Conservation (phyloP, 805 yeast species). For the Torulaspora gathmanii region DNA sequence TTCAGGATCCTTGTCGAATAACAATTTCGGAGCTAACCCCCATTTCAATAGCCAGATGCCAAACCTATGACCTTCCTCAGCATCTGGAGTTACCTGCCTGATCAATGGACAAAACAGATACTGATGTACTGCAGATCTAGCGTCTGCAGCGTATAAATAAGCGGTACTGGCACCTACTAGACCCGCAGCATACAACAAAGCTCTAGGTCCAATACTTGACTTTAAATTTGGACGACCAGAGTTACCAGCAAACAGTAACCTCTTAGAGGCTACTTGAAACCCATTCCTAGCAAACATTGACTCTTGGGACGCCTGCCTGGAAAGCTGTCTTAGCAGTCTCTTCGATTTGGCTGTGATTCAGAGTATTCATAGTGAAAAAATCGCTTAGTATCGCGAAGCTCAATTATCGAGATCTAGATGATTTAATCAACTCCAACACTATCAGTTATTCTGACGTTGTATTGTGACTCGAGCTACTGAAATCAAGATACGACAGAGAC, state of each 20-base stretch:
- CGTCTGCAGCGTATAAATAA: conserved; percentile 57
- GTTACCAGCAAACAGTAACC: conserved; percentile 8
- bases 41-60: conserved; percentile 67
- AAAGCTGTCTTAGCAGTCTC: neutral
- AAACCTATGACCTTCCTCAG: conserved; percentile 78
- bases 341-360: no score
- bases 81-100: conserved; percentile 59
- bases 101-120: conserved; percentile 74
- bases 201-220: conserved; percentile 19
- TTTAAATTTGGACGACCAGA: conserved; percentile 13
- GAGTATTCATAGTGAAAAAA: neutral
- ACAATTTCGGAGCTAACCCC: conserved; percentile 62
- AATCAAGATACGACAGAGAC: neutral
- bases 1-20: conserved; percentile 49
- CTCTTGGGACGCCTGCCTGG: neutral
- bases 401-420: neutral
- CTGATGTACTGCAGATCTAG: conserved; percentile 79
- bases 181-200: conserved; percentile 25
- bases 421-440: neutral
- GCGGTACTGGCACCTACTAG: conserved; percentile 39
- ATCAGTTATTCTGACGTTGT: neutral
- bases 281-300: conserved; percentile 13
- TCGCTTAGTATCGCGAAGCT: neutral
- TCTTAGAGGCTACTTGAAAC: conserved; percentile 10
- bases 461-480: neutral